phyloP scores from a whole-genome alignment of 768 basidiomycete species.

The Ramaria sp. region DNA sequence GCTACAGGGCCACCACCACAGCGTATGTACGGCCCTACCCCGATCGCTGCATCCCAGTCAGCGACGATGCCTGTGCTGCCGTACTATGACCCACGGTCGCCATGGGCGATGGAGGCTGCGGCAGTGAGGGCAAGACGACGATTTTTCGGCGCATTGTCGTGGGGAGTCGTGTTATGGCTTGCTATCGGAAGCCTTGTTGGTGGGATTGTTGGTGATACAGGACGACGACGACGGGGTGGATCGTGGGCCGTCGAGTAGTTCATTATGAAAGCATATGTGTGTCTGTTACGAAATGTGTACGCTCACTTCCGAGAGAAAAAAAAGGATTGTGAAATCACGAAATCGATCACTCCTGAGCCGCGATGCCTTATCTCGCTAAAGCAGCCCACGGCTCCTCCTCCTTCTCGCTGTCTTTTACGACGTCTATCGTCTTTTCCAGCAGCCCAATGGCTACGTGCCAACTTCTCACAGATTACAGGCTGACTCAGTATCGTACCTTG shows the following conservation, averaged over 20 bases:
- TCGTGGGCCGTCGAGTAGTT: not conserved
- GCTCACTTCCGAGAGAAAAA: not conserved
- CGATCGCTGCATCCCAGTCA: slow-evolving; percentile 25
- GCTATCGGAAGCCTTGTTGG: slow-evolving; percentile 19
- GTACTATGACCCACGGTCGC: slow-evolving; percentile 33
- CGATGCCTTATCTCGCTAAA: not conserved
- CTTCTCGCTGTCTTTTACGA: not conserved
- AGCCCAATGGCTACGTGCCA: no score
- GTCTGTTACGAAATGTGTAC: not conserved
- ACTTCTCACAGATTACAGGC: not conserved
- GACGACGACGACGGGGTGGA: slow-evolving; percentile 8
- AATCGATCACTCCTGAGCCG: not conserved
- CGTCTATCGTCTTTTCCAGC: not conserved
- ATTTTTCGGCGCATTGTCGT: slow-evolving; percentile 30
- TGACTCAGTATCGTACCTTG: not conserved
- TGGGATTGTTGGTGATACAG: slow-evolving; percentile 15
- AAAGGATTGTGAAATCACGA: not conserved
- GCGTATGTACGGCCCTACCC: slow-evolving; percentile 29
- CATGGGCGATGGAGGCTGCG: slow-evolving; percentile 27
- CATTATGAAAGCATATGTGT: not conserved
- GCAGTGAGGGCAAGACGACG: slow-evolving; percentile 29
- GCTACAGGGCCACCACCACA: not conserved
- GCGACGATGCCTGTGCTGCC: slow-evolving; percentile 22
- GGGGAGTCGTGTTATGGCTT: slow-evolving; percentile 25
- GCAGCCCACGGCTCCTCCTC: no score